Evolutionary conservation across 371 early-diverging fungal species (phyloP).

Genomic region (Rhizomucor miehei): DNA sequence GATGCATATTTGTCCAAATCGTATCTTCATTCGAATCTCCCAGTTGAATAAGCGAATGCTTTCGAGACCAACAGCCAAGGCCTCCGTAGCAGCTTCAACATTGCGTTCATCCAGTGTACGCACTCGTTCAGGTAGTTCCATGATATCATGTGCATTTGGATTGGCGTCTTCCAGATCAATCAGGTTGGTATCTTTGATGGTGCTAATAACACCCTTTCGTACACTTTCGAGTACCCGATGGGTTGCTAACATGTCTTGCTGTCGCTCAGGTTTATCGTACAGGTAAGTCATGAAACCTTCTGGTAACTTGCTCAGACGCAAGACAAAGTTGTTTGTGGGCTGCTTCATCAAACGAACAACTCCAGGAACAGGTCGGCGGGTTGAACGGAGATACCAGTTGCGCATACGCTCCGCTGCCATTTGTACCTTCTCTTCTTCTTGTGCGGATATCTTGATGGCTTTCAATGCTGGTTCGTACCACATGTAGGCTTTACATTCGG

Average conservation of each 20-base stretch:
- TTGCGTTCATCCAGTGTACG: conserved; percentile 22
- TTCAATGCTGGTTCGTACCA: conserved; percentile 20
- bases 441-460: conserved; percentile 12
- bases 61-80: conserved; percentile 27
- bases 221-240: conserved; percentile 26
- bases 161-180: conserved; percentile 1
- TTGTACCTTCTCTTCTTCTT: conserved; percentile 18
- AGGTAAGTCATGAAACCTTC: conserved; percentile 16
- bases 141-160: background rate
- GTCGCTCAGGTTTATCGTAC: conserved; percentile 8
- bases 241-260: conserved; percentile 11
- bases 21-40: conserved; percentile 41
- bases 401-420: conserved; percentile 30
- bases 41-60: conserved; percentile 39
- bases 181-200: conserved; percentile 1
- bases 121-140: conserved; percentile 10
- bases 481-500: conserved; percentile 35
- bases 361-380: conserved; percentile 14
- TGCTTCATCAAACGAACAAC: conserved; percentile 24
- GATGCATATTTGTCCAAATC: conserved; percentile 32
- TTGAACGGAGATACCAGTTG: conserved; percentile 34
- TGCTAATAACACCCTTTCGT: conserved; percentile 13
- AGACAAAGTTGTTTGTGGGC: conserved; percentile 16
- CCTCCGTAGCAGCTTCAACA: conserved; percentile 8
- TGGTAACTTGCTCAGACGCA: conserved; percentile 21